phyloP scores from a whole-genome alignment of 345 rosid species.

The Citrus maxima region DNA sequence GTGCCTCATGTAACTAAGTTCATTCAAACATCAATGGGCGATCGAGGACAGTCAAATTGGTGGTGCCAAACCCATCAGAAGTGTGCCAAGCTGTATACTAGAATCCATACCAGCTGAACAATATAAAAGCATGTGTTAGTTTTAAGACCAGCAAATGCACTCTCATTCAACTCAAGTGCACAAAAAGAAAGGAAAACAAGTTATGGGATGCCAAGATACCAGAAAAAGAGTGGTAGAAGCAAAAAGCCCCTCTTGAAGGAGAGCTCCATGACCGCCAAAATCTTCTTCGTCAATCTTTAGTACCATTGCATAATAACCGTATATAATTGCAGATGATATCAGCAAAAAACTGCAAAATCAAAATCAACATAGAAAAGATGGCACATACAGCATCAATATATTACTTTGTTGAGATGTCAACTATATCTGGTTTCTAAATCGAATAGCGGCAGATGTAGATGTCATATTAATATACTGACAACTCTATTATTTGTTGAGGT shows the following conservation, averaged over 20 bases:
- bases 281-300: slow-evolving; percentile 92
- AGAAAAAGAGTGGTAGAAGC: slow-evolving; percentile 87
- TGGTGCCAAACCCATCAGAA: slow-evolving; percentile 38
- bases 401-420: not conserved
- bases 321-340: slow-evolving; percentile 70
- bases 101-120: slow-evolving; percentile 90
- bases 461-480: too few relatives aligned
- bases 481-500: not conserved
- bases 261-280: slow-evolving; percentile 87
- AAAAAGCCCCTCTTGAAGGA: slow-evolving; percentile 93
- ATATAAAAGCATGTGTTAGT: slow-evolving; percentile 22
- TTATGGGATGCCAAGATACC: slow-evolving; percentile 38
- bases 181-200: not conserved
- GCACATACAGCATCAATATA: not conserved
- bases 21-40: not conserved
- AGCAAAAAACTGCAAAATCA: slow-evolving; percentile 57
- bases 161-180: not conserved
- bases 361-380: slow-evolving; percentile 13
- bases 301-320: slow-evolving; percentile 78
- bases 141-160: not conserved
- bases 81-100: slow-evolving; percentile 93
- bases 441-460: not conserved
- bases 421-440: not conserved
- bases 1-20: slow-evolving; percentile 19
- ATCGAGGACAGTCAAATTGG: slow-evolving; percentile 10